Percentiles rank a stretch among this genome's conserved stretches.
These are phyloP conservation scores for Flaveria robusta DNA, from an alignment of 129 eudicot genomes.

Conservation along the genomic window DNA sequence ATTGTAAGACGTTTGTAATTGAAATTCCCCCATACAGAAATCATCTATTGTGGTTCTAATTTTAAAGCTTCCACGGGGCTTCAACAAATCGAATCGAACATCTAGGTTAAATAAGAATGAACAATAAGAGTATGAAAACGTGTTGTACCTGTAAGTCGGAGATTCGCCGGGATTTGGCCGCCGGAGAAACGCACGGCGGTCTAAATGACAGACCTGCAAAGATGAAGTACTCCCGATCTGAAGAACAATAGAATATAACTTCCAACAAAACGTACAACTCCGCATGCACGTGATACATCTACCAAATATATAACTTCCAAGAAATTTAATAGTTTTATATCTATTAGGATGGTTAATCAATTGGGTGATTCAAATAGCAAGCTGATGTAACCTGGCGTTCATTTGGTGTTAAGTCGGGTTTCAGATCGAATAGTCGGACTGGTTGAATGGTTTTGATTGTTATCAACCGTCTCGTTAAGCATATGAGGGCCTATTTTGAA, in stretches of 20 bases:
- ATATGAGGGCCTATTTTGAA: too few species aligned
- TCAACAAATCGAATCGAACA: neutral
- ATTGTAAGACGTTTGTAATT: neutral
- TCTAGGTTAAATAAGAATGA: conserved; percentile 20
- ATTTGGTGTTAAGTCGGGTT: too few species aligned
- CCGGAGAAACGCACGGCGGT: conserved; percentile 33
- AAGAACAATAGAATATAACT: conserved; percentile 18
- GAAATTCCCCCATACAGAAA: neutral
- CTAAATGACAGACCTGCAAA: conserved; percentile 25
- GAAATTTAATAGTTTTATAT: too few species aligned
- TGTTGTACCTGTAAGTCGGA: conserved; percentile 18
- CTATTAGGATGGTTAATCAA: too few species aligned
- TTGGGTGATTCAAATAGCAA: too few species aligned
- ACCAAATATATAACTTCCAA: neutral
- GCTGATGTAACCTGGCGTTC: too few species aligned
- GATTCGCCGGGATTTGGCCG: conserved; percentile 33
- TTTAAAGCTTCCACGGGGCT: neutral
- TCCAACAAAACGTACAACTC: conserved; percentile 16
- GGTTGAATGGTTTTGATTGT: too few species aligned
- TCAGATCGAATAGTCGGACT: too few species aligned
- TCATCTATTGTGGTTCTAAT: conserved; percentile 11
- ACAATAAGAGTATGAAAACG: conserved; percentile 1
- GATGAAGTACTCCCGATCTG: conserved; percentile 19
- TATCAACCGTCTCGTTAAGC: too few species aligned
- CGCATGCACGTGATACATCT: conserved; percentile 7